Evolutionary conservation across 2,329 filamentous ascomycete species (phyloP).

Genomic region (Rhytidhysteron rufulum): DNA sequence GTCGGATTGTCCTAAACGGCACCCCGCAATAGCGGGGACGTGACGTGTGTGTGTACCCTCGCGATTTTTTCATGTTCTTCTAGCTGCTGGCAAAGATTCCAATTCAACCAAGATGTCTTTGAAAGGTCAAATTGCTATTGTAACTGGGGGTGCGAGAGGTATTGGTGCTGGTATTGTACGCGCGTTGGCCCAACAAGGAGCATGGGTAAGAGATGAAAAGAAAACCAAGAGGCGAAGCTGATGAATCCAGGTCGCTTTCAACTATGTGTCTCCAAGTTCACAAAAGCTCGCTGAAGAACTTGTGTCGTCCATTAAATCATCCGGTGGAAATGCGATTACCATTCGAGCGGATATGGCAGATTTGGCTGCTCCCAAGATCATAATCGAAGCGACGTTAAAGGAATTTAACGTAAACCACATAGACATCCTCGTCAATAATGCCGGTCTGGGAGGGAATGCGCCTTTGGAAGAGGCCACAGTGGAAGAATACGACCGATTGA

Average conservation of each 20-base stretch:
- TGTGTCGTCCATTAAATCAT: conserved; percentile 17
- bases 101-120: neutral
- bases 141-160: neutral
- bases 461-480: conserved; percentile 35
- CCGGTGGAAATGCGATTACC: conserved; percentile 17
- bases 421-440: conserved; percentile 36
- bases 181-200: neutral
- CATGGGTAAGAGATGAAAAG: neutral
- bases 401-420: conserved; percentile 11
- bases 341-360: conserved; percentile 31
- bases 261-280: conserved; percentile 31
- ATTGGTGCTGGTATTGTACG: neutral
- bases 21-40: too few relatives aligned
- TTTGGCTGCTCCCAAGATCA: conserved; percentile 18
- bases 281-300: conserved; percentile 18
- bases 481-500: conserved; percentile 47
- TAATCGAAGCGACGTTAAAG: conserved; percentile 20
- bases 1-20: too few relatives aligned
- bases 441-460: conserved; percentile 11
- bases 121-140: neutral
- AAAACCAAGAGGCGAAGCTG: neutral
- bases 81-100: too few relatives aligned
- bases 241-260: conserved; percentile 34
- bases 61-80: too few relatives aligned
- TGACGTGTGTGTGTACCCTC: too few relatives aligned